phyloP scores from a whole-genome alignment of 257 asterid species.

The Knoxia roxburghii region DNA sequence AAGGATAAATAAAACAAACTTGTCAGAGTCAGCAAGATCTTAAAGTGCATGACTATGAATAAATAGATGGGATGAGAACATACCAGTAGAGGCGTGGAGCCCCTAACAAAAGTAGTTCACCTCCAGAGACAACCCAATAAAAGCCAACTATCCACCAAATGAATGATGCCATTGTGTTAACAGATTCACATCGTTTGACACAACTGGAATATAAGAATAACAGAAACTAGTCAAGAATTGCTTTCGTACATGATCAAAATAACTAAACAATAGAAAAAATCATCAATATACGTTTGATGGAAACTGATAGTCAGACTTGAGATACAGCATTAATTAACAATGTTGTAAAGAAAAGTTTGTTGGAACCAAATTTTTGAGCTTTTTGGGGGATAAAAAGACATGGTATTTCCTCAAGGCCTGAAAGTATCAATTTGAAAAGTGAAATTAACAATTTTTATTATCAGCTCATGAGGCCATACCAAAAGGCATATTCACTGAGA shows the following conservation, averaged over 20 bases:
- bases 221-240: neutral
- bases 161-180: conserved; percentile 83
- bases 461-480: neutral
- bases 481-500: neutral
- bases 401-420: neutral
- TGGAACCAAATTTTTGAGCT: neutral
- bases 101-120: conserved; percentile 51
- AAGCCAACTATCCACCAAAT: conserved; percentile 94
- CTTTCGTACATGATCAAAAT: neutral
- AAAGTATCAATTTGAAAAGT: neutral
- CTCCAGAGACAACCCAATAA: conserved; percentile 93
- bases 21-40: neutral
- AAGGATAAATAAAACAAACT: no score
- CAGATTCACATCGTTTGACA: conserved; percentile 75
- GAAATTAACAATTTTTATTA: neutral
- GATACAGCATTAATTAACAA: neutral
- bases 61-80: conserved; percentile 17
- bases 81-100: conserved; percentile 94
- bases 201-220: conserved; percentile 36
- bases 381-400: neutral
- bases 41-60: neutral
- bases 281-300: neutral
- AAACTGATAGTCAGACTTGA: neutral
- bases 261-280: neutral
- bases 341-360: neutral